Base-by-base conservation (phyloP, 225 moss, liverwort and hornwort species). In the Physcomitrium patens region DNA sequence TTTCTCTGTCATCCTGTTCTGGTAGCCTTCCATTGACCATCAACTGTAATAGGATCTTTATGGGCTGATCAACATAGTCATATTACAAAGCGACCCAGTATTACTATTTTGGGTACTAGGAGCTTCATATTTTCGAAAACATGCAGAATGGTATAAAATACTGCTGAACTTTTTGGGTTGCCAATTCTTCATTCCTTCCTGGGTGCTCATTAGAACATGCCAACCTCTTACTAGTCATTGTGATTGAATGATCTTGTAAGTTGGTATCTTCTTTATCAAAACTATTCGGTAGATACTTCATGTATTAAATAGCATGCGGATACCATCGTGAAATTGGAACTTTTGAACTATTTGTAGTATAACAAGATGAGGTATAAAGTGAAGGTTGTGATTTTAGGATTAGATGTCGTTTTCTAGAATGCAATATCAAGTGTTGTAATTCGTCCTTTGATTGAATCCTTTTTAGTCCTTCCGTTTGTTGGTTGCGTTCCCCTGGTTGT, bases 161-260 rank as follows among this genome's bases (percentile, higher is more conserved):
- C 12, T 27, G 49, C 23, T 65, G 37, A 45, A 48, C 24, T 18
- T 71, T 46, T 71, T 20, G 37, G 60, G 59, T 31, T 70, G 59
- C 44, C 3, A 45, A 42, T 6, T 31, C 41, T 59, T 44, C 51
- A 70, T 65, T 76, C 27, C 20, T 66, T 66, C 60, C 66, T 66
- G 75, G 52, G 53, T 60, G 70, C 51, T 76, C 31, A 71, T 53
- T 54, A 54, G 46, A 45, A 37, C 53, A 20, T 76, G 31, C 20
- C 59, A 69, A 64, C 53, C 67, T 65, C 63, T 14, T 17, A 60
- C 45, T 5, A 65, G 64, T 71, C 52, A 67, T 23, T 53, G 51
- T 67, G 66, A 53, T 70, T 63, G 58, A 20, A 50, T 75, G 26
- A 75, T n/a, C 26, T 69, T 49, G 58, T 70, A 43, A 50, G 49